Evolutionary conservation across 208 protist genomes (phyloP), one percentile per base, ranked within the genome.

Genomic region (Leishmania mexicana): DNA sequence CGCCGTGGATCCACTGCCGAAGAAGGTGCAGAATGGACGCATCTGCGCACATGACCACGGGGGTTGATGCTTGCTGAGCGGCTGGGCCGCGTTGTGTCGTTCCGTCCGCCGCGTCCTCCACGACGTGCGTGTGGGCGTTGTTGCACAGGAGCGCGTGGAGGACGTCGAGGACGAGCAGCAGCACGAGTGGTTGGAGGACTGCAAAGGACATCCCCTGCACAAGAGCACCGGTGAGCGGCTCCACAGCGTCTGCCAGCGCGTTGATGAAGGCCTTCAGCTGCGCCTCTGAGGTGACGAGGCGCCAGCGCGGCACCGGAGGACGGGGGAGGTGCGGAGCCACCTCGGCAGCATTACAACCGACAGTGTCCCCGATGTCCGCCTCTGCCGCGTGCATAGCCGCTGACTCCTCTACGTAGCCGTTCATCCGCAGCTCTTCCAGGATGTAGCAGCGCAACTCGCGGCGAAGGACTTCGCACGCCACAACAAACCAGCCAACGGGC

Each of bases 101-200:
- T 35, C 7, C 73, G 15, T 35, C 51, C 35, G 15, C 54, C 38
- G 47, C 38, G 42, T 28, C 70, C 51, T 21, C 71, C 21, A 5
- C 24, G 17, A 21, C n/a, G 21, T 57, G 40, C 31, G 19, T 35
- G 7, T 42, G n/a, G 11, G 19, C 31, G 21, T 28, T n/a, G 28
- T 11, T 58, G 17, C 58, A 10, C 57, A 84, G 8, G 38, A 78
- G 49, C 15, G 17, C 45, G 65, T 81, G 75, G 57, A 80, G 60
- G n/a, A 85, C 86, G 45, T 93, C 89, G 0, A 95, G 81, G 45
- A 95, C 81, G 5, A 95, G 83, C 58, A 92, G 70, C 8, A 91
- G 42, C 21, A 92, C 19, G 10, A 89, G 60, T 13, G 85, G 83
- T 24, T 78, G 82, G 60, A 87, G 84, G 17, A 88, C 76, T 38